Evolutionary conservation across 1,284 basidiomycete species (phyloP), one percentile per base, ranked within the genome.

Genomic region (Neotropicomus parvogracilis): DNA sequence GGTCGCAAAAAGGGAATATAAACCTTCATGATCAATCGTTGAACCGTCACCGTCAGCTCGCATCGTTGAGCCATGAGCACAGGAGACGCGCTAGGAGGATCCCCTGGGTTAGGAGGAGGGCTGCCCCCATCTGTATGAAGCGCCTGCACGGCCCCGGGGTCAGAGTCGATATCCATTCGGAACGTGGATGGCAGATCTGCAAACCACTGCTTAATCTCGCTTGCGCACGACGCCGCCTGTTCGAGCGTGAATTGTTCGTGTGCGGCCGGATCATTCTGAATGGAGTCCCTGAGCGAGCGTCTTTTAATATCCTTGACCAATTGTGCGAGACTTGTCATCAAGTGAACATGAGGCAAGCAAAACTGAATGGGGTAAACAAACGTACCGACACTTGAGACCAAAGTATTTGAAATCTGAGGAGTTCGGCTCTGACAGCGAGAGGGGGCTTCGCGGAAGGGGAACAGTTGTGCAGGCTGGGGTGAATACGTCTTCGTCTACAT

Each of bases 1-100:
- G 56, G 66, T 56, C 66, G 75, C 46, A 85, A 61, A 64, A 86
- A 85, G 0, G 85, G 85, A n/a, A 81, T 60, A 60, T 83, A 87
- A 9, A 80, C 69, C 63, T 79, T 80, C 54, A 88, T 67, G 48
- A 85, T 70, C 41, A 85, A 60, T 35, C 79, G 68, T 50, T 85
- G 75, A 6, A 81, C 79, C 34, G 76, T 69, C 32, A 84, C 75
- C 0, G 74, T 73, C 37, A 87, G 67, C 54, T 84, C 83, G 56
- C 74, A 83, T 21, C 74, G 74, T 56, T 78, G 77, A 7, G 74
- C 72, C 42, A 74, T 59, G 16, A 77, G 66, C 37, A 66, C 54
- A 5, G 66, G 64, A 49, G 69, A 56, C 53, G 62, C 45, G 28
- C 55, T 55, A 16, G 59, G 46, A 2, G 59, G 44, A 17, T 58